Base-by-base conservation (phyloP, 345 rosid species). In the Camelina laxa region DNA sequence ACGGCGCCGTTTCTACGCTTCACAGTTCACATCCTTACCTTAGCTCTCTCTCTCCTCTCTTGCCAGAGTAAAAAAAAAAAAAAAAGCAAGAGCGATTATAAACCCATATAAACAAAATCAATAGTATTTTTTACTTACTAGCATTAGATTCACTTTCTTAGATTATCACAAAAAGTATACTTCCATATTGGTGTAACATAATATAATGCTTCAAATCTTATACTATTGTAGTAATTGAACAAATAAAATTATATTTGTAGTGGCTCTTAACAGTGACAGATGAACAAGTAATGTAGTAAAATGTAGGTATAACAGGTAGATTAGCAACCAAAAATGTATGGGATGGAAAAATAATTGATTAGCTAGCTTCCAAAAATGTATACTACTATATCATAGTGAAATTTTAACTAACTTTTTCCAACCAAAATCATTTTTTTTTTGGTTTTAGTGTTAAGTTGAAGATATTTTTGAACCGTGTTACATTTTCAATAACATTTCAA, bases 1-100 rank as follows among this genome's bases (percentile, higher is more conserved):
- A 64, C 80, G 76, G 55, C 76, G 75, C 67, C 80, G 72, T 77
- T 70, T 76, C 60, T 21, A 11, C 15, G 54, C 38, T 56, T 76
- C 80, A 64, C 71, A 56, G 72, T 70, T 76, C 75, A 76, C 80
- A 76, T 61, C 21, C 22, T 33, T 45, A 39, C 14, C 44, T 39
- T 49, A 49, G 22, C 11, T 48, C 38, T 27, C 36, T 5, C 30
- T 72, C 54, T 72, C 70, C 27, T 72, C 54, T 72, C 56, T 17
- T 60, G 16, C 49, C 5, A 20, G 5, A 21, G 7, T 20, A 39
- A 38, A 50, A 39, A 7, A n/a, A n/a, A n/a, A n/a, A n/a, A n/a
- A 38, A 50, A 39, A 12, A 17, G 15, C 42, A 12, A 8, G 54
- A 39, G 15, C 38, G 10, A 41, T 42, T 54, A 19, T 56, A 36